These are phyloP conservation scores for Rhamnella rubrinervis DNA, from an alignment of 331 rosid genomes.

Conservation along the genomic window DNA sequence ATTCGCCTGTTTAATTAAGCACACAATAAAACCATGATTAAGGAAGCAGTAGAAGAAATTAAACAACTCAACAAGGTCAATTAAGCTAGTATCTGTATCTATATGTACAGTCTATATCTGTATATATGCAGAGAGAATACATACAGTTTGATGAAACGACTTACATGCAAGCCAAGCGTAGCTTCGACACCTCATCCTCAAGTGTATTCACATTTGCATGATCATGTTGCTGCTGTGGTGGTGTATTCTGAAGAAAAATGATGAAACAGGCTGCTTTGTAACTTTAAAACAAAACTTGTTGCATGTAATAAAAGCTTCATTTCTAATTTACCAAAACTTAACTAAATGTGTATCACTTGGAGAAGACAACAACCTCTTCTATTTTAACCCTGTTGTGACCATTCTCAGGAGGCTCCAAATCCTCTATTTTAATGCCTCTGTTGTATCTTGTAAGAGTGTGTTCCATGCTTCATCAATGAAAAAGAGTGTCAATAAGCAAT, in stretches of 20 bases:
- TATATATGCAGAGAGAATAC: neutral
- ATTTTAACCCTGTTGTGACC: neutral
- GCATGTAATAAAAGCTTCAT: too few species aligned
- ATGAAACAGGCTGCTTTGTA: neutral
- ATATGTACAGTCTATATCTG: too few species aligned
- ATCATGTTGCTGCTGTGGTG: neutral
- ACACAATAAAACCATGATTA: neutral
- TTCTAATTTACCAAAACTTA: too few species aligned
- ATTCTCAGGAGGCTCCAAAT: constrained; percentile 21
- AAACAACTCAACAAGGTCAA: neutral
- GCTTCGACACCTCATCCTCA: constrained; percentile 44
- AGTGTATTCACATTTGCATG: constrained; percentile 17
- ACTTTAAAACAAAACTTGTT: too few species aligned
- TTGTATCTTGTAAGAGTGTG: constrained; percentile 50
- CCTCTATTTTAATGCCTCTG: constrained; percentile 24
- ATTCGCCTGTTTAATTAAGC: constrained; percentile 41
- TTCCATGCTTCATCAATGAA: constrained; percentile 53
- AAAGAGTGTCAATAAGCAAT: neutral
- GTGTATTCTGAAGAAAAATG: neutral
- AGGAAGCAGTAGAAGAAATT: neutral
- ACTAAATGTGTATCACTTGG: neutral
- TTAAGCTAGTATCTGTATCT: neutral
- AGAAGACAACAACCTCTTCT: neutral
- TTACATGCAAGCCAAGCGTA: constrained; percentile 45
- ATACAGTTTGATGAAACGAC: constrained; percentile 3